phyloP scores from a whole-genome alignment of 176 grass and related monocot species.

The Neostapfia colusana region DNA sequence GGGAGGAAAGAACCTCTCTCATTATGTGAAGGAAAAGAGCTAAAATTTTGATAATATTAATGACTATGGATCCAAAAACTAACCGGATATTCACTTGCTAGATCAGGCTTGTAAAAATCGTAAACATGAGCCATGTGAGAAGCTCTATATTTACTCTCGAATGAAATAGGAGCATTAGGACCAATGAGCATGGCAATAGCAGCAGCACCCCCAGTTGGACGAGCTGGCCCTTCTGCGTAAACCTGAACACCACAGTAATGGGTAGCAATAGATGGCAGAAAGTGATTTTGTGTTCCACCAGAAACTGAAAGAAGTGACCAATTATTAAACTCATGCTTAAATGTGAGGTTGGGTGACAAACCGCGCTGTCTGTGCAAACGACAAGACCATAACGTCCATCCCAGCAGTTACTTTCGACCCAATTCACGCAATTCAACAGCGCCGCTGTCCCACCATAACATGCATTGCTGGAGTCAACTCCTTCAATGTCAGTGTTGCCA shows the following conservation, averaged over 20 bases:
- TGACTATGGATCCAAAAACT: conserved; percentile 15
- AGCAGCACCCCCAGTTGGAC: conserved; percentile 72
- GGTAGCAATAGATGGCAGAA: not conserved
- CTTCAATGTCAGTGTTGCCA: conserved; percentile 78
- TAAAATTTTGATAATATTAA: not conserved
- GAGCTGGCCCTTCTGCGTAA: conserved; percentile 79
- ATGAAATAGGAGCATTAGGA: conserved; percentile 70
- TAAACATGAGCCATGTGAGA: conserved; percentile 66
- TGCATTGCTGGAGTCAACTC: conserved; percentile 79
- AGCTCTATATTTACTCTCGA: conserved; percentile 82
- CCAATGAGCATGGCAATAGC: conserved; percentile 88
- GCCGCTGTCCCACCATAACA: conserved; percentile 79
- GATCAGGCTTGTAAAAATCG: conserved; percentile 85
- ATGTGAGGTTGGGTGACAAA: conserved; percentile 30
- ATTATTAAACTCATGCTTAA: not conserved
- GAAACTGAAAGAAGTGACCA: conserved; percentile 20
- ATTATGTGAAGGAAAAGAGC: not conserved
- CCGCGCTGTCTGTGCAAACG: conserved; percentile 83
- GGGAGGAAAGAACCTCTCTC: not conserved
- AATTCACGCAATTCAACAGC: conserved; percentile 79
- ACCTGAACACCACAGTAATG: conserved; percentile 44
- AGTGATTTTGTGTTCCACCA: not conserved
- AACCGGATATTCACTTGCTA: conserved; percentile 94
- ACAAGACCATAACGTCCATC: conserved; percentile 80
- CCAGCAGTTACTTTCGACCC: conserved; percentile 84